Percentiles rank a stretch among this genome's conserved stretches.
Conservation (phyloP, 768 basidiomycete species). For the Megacollybia marginata region DNA sequence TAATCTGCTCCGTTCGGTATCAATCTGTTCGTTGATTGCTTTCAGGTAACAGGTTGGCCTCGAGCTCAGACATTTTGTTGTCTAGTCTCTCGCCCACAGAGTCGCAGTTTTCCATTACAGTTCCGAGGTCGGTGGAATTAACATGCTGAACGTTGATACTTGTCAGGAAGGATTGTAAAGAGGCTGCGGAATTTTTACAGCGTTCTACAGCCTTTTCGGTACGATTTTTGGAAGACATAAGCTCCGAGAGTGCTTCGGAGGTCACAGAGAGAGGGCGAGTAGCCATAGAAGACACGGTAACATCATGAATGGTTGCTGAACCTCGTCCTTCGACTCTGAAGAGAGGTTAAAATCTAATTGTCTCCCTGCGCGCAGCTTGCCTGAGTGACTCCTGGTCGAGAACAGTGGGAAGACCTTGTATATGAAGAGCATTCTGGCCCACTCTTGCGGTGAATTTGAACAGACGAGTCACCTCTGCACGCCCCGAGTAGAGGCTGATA, state of each 20-base stretch:
- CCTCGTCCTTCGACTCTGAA: slow-evolving; percentile 10
- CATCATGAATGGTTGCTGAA: slow-evolving; percentile 9
- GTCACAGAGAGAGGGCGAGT: not conserved
- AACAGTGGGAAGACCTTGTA: slow-evolving; percentile 6
- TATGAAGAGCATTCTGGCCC: slow-evolving; percentile 8
- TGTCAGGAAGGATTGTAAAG: slow-evolving; percentile 1
- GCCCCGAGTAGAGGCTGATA: slow-evolving; percentile 5
- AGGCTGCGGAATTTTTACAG: slow-evolving; percentile 1
- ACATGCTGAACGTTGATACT: slow-evolving; percentile 4
- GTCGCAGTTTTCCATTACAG: slow-evolving; percentile 3
- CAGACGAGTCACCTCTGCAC: slow-evolving; percentile 8
- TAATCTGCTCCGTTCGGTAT: not conserved
- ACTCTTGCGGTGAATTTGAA: slow-evolving; percentile 4
- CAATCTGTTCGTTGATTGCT: not conserved
- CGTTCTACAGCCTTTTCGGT: slow-evolving; percentile 2
- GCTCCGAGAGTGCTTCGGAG: not conserved
- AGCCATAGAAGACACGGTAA: slow-evolving; percentile 2
- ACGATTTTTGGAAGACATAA: not conserved
- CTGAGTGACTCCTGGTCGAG: slow-evolving; percentile 6
- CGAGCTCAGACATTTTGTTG: slow-evolving; percentile 1
- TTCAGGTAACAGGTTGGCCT: slow-evolving; percentile 2
- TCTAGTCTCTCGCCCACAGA: slow-evolving; percentile 1
- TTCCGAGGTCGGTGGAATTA: not conserved
- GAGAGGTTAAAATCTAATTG: not conserved
- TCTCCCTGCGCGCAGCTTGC: not conserved